Percentiles rank a stretch among this genome's conserved stretches.
These are phyloP conservation scores for Plantago ovata DNA, from an alignment of 257 asterid genomes.

Conservation along the genomic window DNA sequence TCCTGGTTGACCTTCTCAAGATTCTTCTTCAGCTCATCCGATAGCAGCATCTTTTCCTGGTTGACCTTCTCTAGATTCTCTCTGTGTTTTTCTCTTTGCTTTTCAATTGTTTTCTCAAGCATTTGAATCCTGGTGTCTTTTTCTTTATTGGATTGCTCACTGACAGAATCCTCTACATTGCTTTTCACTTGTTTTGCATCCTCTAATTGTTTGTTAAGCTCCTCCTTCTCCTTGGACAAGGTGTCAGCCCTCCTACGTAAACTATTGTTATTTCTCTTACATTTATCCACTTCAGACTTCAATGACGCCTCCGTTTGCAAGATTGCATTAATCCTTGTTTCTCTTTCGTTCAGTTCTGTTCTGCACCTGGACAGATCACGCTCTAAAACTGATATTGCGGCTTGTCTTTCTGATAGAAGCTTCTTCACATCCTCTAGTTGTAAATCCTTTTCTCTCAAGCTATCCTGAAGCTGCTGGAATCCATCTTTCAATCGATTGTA, in stretches of 20 bases:
- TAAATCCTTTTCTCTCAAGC: conserved; percentile 57
- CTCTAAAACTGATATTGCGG: conserved; percentile 47
- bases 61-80: conserved; percentile 49
- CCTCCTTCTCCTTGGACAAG: conserved; percentile 69
- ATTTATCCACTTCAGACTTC: conserved; percentile 49
- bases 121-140: conserved; percentile 69
- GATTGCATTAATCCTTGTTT: conserved; percentile 53
- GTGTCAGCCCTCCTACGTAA: conserved; percentile 43
- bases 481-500: conserved; percentile 57
- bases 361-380: conserved; percentile 61
- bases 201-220: conserved; percentile 61
- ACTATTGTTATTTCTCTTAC: conserved; percentile 24
- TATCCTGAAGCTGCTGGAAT: conserved; percentile 56
- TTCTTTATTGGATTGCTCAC: conserved; percentile 68
- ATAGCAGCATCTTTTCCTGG: conserved; percentile 37
- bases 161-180: conserved; percentile 43
- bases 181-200: conserved; percentile 64
- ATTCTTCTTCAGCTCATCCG: conserved; percentile 59
- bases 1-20: conserved; percentile 40
- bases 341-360: conserved; percentile 54
- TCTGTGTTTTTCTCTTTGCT: conserved; percentile 46
- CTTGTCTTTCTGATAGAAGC: conserved; percentile 60
- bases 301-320: conserved; percentile 55
- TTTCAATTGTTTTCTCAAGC: conserved; percentile 67
- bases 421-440: conserved; percentile 58